Base-by-base conservation (phyloP, 2,329 filamentous ascomycete species). In the Hypoxylon sp. region DNA sequence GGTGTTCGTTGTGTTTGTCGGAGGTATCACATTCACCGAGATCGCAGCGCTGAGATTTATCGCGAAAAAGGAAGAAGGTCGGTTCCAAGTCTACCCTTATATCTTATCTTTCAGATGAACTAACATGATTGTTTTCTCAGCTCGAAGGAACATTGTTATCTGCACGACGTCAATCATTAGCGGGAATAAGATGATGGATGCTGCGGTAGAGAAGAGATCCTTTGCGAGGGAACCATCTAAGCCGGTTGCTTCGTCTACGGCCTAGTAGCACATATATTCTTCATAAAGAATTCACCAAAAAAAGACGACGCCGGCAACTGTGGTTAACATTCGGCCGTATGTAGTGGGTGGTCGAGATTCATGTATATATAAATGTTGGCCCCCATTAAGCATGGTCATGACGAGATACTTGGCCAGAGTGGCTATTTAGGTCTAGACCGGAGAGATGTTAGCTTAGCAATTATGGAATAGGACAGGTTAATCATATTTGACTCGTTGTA, bases 11-110 rank as follows among this genome's bases (percentile, higher is more conserved):
- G 97, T 98, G 74, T 98, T 98, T 81, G 84, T 99, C 17, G 96
- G 96, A n/a, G 97, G 96, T 1, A 92, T 99, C 61, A 98, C 94
- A 0, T 97, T 97, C 77, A 95, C 96, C 0, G 96, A 99, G 81
- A 95, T 99, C 78, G 94, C 97, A 44, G 96, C 97, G 19, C 79
- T 99, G 77, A 87, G 97, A 60, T 98, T 97, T 78, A 91, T 99
- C 73, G 93, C 92, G 9, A 90, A 90, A 77, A 91, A 95, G 80
- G 91, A 96, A 89, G 88, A 92, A 84, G 87, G 89, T 90, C 77
- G 73, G 84, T 76, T 22, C 26, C 39, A 11, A 35, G 35, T 52
- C 50, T 44, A 63, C 42, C 54, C 62, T 54, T 65, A 47, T 54
- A 53, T 35, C 14, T 42, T 37, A 9, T 42, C 10, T 17, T 63